Evolutionary conservation across 192 early-diverging fungal species (phyloP).

Genomic region (Geranomyces variabilis): DNA sequence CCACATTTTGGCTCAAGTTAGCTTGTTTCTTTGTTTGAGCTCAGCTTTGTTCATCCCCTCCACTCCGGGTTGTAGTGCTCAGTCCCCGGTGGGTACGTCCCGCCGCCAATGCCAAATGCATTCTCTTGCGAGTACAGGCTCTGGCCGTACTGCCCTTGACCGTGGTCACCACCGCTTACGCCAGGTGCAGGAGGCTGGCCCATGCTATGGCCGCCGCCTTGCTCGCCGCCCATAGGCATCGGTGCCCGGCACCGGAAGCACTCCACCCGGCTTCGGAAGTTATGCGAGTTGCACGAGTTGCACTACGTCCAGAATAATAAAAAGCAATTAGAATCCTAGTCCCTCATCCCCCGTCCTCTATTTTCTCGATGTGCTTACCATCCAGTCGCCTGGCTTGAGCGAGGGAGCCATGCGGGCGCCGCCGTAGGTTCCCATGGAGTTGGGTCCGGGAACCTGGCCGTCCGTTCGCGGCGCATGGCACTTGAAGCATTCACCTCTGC

Average conservation of each 20-base stretch:
- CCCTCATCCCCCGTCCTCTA: too few relatives aligned
- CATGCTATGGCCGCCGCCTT: conserved; percentile 1
- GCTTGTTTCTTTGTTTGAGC: too few relatives aligned
- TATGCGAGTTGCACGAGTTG: conserved; percentile 68
- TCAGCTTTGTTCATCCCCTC: not conserved
- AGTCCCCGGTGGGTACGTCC: conserved; percentile 3
- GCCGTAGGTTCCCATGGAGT: not conserved
- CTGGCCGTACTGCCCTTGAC: conserved; percentile 16
- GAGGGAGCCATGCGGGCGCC: not conserved
- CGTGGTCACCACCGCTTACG: not conserved
- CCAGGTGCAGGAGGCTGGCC: conserved; percentile 1
- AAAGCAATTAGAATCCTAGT: too few relatives aligned
- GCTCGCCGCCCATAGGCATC: conserved; percentile 13
- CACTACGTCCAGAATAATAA: conserved; percentile 38
- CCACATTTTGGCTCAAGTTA: too few relatives aligned
- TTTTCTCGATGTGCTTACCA: too few relatives aligned
- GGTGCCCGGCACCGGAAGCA: conserved; percentile 19
- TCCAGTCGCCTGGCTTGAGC: conserved; percentile 52
- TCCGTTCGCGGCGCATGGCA: conserved; percentile 49
- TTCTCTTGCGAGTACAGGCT: conserved; percentile 26
- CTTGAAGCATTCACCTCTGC: conserved; percentile 64
- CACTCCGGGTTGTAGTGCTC: conserved; percentile 17
- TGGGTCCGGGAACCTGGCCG: not conserved
- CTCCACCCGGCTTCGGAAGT: conserved; percentile 63
- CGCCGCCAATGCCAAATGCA: conserved; percentile 23